Evolutionary conservation across 2,329 filamentous ascomycete genomes (phyloP).

Genomic region (Thelonectria rubi): DNA sequence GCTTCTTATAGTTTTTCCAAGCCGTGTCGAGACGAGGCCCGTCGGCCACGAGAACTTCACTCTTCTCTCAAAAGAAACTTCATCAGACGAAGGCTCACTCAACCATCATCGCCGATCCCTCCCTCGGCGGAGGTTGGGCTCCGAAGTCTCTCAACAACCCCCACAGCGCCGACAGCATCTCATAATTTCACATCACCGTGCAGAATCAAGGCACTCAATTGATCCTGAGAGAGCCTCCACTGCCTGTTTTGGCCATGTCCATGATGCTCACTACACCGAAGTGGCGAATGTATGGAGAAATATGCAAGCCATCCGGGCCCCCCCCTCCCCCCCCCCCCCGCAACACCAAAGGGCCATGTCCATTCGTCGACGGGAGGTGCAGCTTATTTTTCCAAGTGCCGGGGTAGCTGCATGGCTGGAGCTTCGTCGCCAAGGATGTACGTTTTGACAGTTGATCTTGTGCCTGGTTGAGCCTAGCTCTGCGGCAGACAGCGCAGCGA

Average conservation of each 20-base stretch:
- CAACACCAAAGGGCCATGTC: background rate
- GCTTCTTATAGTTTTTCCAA: background rate
- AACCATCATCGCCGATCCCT: background rate
- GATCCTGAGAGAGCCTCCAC: background rate
- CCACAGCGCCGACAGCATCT: background rate
- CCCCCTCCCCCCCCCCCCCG: no score
- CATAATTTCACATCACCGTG: background rate
- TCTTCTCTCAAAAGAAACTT: constrained; percentile 8
- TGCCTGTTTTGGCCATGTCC: background rate
- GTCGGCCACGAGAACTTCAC: background rate
- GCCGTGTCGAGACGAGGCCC: background rate
- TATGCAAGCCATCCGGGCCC: background rate
- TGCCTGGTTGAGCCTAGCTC: background rate
- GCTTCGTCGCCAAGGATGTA: background rate
- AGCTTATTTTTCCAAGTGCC: background rate
- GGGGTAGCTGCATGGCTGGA: background rate
- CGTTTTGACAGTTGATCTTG: background rate
- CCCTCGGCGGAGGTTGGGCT: background rate
- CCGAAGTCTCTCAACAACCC: background rate
- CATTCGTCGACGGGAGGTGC: background rate
- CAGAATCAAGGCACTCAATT: background rate
- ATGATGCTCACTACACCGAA: background rate
- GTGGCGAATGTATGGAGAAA: background rate
- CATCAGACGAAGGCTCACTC: background rate
- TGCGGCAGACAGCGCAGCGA: background rate